Evolutionary conservation across 2,329 filamentous ascomycete genomes (phyloP).

Genomic region (Ceratocystiopsis brevicomis): DNA sequence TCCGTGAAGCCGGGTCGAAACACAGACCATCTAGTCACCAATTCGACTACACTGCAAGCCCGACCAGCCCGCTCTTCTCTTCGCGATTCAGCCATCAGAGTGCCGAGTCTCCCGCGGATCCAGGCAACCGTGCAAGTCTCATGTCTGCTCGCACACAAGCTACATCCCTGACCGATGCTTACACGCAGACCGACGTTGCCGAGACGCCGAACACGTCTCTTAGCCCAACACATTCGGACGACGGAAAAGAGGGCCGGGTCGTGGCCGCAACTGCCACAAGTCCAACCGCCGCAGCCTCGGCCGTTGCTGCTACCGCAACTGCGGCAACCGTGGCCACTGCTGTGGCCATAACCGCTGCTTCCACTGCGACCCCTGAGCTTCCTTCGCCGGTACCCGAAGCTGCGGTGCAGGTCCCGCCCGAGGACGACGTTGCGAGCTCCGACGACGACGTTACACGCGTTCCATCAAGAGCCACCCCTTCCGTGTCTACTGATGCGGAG

Average conservation of each 20-base stretch:
- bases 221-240: slow-evolving; percentile 30
- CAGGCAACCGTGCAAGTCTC: slow-evolving; percentile 52
- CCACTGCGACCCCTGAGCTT: not conserved
- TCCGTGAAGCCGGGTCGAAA: slow-evolving; percentile 71
- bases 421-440: too few relatives aligned
- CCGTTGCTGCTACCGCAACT: not conserved
- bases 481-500: too few relatives aligned
- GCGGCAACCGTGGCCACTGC: not conserved
- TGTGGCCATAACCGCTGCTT: too few relatives aligned
- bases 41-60: slow-evolving; percentile 65
- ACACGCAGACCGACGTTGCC: slow-evolving; percentile 40
- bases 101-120: slow-evolving; percentile 2
- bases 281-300: too few relatives aligned
- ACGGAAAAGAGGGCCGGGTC: slow-evolving; percentile 20
- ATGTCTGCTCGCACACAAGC: slow-evolving; percentile 53
- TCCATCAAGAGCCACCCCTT: too few relatives aligned
- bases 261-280: not conserved
- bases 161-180: slow-evolving; percentile 51
- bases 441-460: too few relatives aligned
- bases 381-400: not conserved
- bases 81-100: slow-evolving; percentile 40
- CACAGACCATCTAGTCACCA: slow-evolving; percentile 55
- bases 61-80: slow-evolving; percentile 49
- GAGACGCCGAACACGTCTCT: slow-evolving; percentile 35
- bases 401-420: not conserved